A percentile compares a stretch with the other conserved stretches of the same genome.
phyloP scores from a whole-genome alignment of 2,329 filamentous ascomycete genomes.

The Annulohypoxylon truncatum region DNA sequence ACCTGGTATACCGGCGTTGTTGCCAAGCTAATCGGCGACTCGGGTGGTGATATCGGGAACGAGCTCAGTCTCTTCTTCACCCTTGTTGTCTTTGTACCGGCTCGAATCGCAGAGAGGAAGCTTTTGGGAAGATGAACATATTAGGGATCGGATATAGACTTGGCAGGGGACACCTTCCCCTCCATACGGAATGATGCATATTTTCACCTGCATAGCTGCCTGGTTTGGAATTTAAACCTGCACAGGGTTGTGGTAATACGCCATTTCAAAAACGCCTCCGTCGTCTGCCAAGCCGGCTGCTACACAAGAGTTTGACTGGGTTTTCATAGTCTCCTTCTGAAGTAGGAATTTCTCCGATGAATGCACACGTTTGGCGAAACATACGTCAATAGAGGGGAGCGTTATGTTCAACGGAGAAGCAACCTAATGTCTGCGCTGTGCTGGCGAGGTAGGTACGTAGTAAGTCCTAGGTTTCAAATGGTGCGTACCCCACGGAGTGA shows the following conservation, averaged over 20 bases:
- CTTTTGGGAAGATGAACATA: slow-evolving; percentile 53
- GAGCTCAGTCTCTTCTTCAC: slow-evolving; percentile 64
- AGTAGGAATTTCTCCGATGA: slow-evolving; percentile 23
- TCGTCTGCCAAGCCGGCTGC: slow-evolving; percentile 32
- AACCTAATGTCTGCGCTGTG: neutral
- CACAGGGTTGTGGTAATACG: slow-evolving; percentile 18
- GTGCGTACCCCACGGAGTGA: slow-evolving; percentile 6
- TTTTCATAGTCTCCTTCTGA: slow-evolving; percentile 17
- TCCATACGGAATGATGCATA: slow-evolving; percentile 15
- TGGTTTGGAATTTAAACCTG: slow-evolving; percentile 11
- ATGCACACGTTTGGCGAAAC: slow-evolving; percentile 14
- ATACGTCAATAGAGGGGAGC: slow-evolving; percentile 7
- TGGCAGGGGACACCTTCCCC: slow-evolving; percentile 19
- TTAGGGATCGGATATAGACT: slow-evolving; percentile 12
- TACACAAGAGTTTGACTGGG: slow-evolving; percentile 4
- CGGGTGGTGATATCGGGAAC: slow-evolving; percentile 62
- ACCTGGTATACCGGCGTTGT: slow-evolving; percentile 66
- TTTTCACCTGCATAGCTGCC: slow-evolving; percentile 18
- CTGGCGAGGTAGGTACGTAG: slow-evolving; percentile 2
- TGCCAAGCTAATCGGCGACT: slow-evolving; percentile 56
- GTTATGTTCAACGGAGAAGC: slow-evolving; percentile 4
- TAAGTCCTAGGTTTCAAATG: slow-evolving; percentile 6
- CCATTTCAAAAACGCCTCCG: slow-evolving; percentile 14
- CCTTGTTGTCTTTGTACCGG: slow-evolving; percentile 58
- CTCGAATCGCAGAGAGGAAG: slow-evolving; percentile 61